phyloP scores from a whole-genome alignment of 192 early-diverging fungal species.

The Haplosporangium gracile region DNA sequence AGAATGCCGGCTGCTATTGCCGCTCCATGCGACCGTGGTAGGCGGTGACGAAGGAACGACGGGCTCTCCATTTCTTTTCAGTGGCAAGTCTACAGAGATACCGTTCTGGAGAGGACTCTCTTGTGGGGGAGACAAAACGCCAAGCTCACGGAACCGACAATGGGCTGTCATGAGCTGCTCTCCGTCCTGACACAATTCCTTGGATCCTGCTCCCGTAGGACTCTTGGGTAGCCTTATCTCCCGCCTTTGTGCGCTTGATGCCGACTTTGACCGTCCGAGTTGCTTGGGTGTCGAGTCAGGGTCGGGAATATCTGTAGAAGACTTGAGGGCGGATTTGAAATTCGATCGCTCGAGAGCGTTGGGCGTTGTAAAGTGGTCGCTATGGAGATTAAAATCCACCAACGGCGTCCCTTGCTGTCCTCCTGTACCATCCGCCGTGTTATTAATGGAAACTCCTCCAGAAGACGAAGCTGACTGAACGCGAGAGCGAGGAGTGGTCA shows the following conservation, averaged over 20 bases:
- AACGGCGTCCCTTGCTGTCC: neutral
- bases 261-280: constrained; percentile 25
- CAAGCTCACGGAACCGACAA: neutral
- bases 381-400: neutral
- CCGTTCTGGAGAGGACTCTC: neutral
- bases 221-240: neutral
- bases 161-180: constrained; percentile 17
- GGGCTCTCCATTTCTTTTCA: neutral
- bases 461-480: neutral
- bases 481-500: neutral
- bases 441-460: neutral
- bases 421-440: neutral
- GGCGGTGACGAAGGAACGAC: neutral
- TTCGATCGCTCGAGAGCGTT: constrained; percentile 18
- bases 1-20: neutral
- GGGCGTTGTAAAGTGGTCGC: constrained; percentile 13
- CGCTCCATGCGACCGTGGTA: neutral
- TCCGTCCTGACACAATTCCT: neutral
- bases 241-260: constrained; percentile 7
- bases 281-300: neutral
- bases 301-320: neutral
- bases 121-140: constrained; percentile 14
- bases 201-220: neutral
- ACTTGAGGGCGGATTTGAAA: neutral
- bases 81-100: neutral